A percentile compares a stretch with the other conserved stretches of the same genome.
Evolutionary conservation across 2,329 filamentous ascomycete species (phyloP).

Genomic region (Scorias spongiosa): DNA sequence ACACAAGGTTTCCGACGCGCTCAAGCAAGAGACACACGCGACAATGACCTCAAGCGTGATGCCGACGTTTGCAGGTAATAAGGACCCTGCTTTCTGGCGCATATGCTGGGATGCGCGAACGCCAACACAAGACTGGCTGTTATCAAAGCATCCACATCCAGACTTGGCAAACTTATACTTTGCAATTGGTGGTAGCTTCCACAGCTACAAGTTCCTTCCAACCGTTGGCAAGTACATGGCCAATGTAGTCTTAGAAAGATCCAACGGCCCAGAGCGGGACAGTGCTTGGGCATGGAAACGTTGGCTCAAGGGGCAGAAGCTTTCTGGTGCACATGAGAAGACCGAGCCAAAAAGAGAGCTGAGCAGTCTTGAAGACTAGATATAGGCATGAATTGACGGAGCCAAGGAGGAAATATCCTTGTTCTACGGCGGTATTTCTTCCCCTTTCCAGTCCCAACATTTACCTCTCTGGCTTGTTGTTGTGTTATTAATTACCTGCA

Average conservation of each 20-base stretch:
- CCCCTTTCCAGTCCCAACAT: conserved; percentile 56
- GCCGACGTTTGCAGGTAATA: conserved; percentile 19
- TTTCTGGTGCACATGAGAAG: not conserved
- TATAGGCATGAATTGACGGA: no score
- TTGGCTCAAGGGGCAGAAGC: not conserved
- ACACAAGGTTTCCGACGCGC: conserved; percentile 23
- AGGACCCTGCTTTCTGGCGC: conserved; percentile 26
- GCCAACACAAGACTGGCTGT: conserved; percentile 47
- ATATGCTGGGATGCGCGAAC: conserved; percentile 47
- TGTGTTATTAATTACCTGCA: conserved; percentile 40
- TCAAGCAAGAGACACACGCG: conserved; percentile 28
- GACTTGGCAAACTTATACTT: conserved; percentile 39
- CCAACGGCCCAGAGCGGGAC: conserved; percentile 24
- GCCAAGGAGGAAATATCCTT: no score
- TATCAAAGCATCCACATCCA: conserved; percentile 36
- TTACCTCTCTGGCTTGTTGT: conserved; percentile 39
- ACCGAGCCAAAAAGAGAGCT: not conserved
- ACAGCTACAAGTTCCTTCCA: conserved; percentile 49
- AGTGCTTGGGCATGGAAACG: conserved; percentile 21
- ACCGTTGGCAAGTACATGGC: conserved; percentile 45
- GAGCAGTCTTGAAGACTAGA: not conserved
- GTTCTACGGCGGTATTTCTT: conserved; percentile 42
- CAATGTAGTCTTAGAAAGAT: conserved; percentile 23
- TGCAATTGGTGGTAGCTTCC: conserved; percentile 48
- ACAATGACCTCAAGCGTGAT: conserved; percentile 14